Conservation (phyloP, 2,329 filamentous ascomycete genomes). For the Venturia asperata region DNA sequence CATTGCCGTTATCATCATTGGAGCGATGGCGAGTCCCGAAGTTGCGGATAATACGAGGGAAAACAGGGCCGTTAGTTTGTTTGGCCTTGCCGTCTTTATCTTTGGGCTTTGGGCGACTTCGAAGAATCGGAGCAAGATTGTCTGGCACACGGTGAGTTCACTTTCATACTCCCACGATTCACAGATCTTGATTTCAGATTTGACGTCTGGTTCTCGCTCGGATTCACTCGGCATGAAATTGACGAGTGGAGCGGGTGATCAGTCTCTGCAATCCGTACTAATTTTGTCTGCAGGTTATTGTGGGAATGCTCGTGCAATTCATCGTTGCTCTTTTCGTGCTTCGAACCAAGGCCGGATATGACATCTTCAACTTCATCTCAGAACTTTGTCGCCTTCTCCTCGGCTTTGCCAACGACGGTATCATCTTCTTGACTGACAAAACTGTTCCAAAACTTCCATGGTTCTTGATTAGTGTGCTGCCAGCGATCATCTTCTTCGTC, state of each 20-base stretch:
- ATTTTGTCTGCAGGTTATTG: slow-evolving; percentile 48
- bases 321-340: slow-evolving; percentile 83
- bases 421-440: slow-evolving; percentile 59
- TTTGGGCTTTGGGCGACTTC: slow-evolving; percentile 63
- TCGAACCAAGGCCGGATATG: slow-evolving; percentile 68
- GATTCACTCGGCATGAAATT: no score
- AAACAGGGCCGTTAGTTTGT: slow-evolving; percentile 73
- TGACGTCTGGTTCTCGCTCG: no score
- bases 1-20: slow-evolving; percentile 68
- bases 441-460: slow-evolving; percentile 43
- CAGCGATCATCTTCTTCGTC: slow-evolving; percentile 94
- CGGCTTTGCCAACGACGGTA: slow-evolving; percentile 66
- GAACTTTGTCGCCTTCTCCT: slow-evolving; percentile 65
- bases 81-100: slow-evolving; percentile 69
- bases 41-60: slow-evolving; percentile 66
- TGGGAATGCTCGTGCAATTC: slow-evolving; percentile 83
- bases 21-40: slow-evolving; percentile 67
- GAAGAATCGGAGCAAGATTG: slow-evolving; percentile 52
- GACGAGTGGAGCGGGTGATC: no score
- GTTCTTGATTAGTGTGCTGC: slow-evolving; percentile 76
- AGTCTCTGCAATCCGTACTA: not conserved
- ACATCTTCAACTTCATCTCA: slow-evolving; percentile 88
- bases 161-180: no score
- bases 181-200: no score
- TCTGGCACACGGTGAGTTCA: slow-evolving; percentile 37